Percentiles rank a stretch among this genome's conserved stretches.
These are phyloP conservation scores for Alopecurus myosuroides DNA, from an alignment of 176 grass and related monocot species.

Conservation along the genomic window DNA sequence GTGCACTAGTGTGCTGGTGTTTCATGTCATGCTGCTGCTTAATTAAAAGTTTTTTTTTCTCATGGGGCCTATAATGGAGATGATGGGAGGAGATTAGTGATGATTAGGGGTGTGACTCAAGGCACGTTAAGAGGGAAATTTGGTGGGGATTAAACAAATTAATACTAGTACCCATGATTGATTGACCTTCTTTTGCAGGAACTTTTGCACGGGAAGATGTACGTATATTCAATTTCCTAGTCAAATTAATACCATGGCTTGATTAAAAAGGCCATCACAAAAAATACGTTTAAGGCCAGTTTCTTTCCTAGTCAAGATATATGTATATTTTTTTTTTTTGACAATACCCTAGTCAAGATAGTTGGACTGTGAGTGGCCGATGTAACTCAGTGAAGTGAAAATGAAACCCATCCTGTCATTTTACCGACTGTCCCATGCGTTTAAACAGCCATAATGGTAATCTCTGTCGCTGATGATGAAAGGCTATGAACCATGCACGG, in stretches of 20 bases:
- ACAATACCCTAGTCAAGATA: no score
- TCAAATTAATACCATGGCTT: no score
- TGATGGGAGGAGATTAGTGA: conserved; percentile 13
- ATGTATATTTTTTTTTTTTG: no score
- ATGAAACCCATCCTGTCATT: neutral
- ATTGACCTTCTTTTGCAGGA: neutral
- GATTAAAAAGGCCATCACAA: neutral
- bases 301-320: neutral
- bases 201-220: neutral
- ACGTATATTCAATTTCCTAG: no score
- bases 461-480: neutral
- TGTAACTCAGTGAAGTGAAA: neutral
- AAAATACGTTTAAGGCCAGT: neutral
- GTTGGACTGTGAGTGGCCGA: neutral
- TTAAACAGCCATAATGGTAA: conserved; percentile 3
- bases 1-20: neutral
- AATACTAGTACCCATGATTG: conserved; percentile 18
- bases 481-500: neutral
- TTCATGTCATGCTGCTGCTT: conserved; percentile 1
- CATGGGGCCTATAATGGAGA: neutral
- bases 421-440: neutral
- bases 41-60: conserved; percentile 8
- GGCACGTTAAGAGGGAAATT: conserved; percentile 37
- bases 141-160: conserved; percentile 23
- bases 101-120: conserved; percentile 45